Percentiles rank a stretch among this genome's conserved stretches.
These are phyloP conservation scores for Candida orba DNA, from an alignment of 805 yeast species.

Conservation along the genomic window DNA sequence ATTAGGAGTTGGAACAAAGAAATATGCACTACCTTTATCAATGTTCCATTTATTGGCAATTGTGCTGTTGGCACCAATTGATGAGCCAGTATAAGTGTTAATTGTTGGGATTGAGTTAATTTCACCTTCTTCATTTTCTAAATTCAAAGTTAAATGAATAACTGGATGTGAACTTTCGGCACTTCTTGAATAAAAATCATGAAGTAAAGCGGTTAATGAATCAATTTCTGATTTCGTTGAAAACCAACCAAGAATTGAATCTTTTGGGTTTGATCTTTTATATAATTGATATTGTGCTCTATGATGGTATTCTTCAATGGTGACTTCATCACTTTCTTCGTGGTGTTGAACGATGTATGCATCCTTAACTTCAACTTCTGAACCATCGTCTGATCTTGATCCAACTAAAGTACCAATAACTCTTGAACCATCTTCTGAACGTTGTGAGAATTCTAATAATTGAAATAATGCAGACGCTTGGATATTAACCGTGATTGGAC, in stretches of 20 bases:
- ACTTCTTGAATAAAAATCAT: constrained; percentile 70
- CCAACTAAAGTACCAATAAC: constrained; percentile 82
- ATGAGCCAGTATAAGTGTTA: constrained; percentile 69
- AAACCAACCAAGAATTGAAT: constrained; percentile 81
- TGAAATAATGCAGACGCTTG: constrained; percentile 70
- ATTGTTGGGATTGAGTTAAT: constrained; percentile 45
- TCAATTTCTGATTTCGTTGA: constrained; percentile 55
- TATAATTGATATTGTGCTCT: constrained; percentile 61
- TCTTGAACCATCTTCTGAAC: constrained; percentile 51
- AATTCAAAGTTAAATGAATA: constrained; percentile 66
- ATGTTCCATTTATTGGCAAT: constrained; percentile 30
- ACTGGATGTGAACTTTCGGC: constrained; percentile 68
- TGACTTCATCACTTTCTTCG: constrained; percentile 68
- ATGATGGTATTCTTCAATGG: constrained; percentile 73
- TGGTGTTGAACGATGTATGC: constrained; percentile 78
- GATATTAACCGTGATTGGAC: constrained; percentile 47
- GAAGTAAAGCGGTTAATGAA: constrained; percentile 67
- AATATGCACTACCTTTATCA: constrained; percentile 38
- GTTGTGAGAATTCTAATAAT: constrained; percentile 62
- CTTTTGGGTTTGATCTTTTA: constrained; percentile 73
- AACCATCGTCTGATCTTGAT: constrained; percentile 75
- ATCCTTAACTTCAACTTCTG: constrained; percentile 62
- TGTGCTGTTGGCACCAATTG: constrained; percentile 50
- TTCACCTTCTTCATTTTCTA: constrained; percentile 33
- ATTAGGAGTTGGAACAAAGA: constrained; percentile 73